Conservation (phyloP, 352 stramenopile genomes). For the Globisporangium cystogenes region DNA sequence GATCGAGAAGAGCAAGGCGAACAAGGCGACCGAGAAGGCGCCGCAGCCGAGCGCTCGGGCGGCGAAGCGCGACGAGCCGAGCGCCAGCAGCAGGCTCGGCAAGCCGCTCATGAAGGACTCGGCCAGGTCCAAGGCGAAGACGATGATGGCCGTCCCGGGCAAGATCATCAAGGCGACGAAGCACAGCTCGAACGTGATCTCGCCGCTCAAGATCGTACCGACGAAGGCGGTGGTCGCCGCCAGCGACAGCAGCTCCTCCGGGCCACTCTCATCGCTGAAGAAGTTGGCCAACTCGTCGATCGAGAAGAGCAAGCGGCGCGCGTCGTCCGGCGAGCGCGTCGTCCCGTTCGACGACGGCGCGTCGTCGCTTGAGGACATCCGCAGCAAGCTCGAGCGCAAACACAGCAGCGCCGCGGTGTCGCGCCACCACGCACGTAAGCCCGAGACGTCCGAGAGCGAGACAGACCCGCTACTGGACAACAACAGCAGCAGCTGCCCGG, state of each 20-base stretch:
- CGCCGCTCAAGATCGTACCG: constrained; percentile 6
- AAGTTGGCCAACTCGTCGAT: constrained; percentile 19
- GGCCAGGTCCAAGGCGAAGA: constrained; percentile 20
- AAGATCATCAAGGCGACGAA: constrained; percentile 38
- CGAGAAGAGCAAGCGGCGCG: constrained; percentile 25
- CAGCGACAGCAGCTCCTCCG: neutral
- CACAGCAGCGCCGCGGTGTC: constrained; percentile 19
- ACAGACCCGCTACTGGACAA: constrained; percentile 28
- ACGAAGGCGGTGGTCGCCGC: neutral
- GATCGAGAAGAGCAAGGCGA: constrained; percentile 12
- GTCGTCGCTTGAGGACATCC: constrained; percentile 58
- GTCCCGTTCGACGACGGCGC: constrained; percentile 37
- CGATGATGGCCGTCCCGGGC: constrained; percentile 28
- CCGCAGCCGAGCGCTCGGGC: constrained; percentile 6
- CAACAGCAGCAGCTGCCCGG: constrained; percentile 35
- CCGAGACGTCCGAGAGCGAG: constrained; percentile 11
- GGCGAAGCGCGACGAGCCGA: constrained; percentile 14
- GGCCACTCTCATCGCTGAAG: constrained; percentile 18
- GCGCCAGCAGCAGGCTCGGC: neutral
- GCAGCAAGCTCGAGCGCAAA: constrained; percentile 45
- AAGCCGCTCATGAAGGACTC: constrained; percentile 11
- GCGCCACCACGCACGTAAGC: neutral
- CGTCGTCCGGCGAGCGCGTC: constrained; percentile 16
- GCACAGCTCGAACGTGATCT: constrained; percentile 11
- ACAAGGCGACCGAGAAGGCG: constrained; percentile 7